A percentile compares a stretch with the other conserved stretches of the same genome.
Evolutionary conservation across 2,329 filamentous ascomycete genomes (phyloP).

Genomic region (Ophiostoma himal-ulmi): DNA sequence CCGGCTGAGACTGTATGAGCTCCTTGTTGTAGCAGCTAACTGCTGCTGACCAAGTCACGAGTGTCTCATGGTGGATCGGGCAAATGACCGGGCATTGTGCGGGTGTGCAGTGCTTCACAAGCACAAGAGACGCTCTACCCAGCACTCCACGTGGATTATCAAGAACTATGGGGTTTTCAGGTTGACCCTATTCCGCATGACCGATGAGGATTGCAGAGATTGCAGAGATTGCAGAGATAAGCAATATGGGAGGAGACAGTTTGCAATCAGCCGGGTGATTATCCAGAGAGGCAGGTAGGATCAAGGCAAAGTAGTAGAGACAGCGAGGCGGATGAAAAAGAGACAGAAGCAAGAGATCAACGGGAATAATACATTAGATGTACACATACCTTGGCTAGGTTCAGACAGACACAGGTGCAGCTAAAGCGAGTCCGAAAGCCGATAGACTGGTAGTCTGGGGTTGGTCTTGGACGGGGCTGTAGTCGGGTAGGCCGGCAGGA

Average conservation of each 20-base stretch:
- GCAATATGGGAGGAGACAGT: neutral
- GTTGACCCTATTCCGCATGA: neutral
- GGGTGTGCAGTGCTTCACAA: neutral
- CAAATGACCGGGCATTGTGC: neutral
- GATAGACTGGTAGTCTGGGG: neutral
- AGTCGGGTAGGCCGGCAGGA: neutral
- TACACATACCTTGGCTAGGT: conserved; percentile 1
- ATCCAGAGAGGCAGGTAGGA: neutral
- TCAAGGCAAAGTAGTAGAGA: neutral
- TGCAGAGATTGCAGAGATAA: neutral
- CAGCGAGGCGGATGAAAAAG: neutral
- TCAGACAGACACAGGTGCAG: neutral
- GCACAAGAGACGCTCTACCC: neutral
- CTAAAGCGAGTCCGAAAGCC: neutral
- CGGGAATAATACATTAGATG: conserved; percentile 11
- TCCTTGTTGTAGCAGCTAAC: neutral
- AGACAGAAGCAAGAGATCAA: neutral
- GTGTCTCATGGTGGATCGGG: neutral
- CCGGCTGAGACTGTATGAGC: neutral
- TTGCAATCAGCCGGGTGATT: conserved; percentile 5
- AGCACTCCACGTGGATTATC: neutral
- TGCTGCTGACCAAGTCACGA: neutral
- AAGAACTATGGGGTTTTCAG: neutral
- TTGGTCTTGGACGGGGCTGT: neutral
- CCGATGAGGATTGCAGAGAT: neutral